Evolutionary conservation across 2,329 filamentous ascomycete genomes (phyloP).

Genomic region (Fusarium longipes): DNA sequence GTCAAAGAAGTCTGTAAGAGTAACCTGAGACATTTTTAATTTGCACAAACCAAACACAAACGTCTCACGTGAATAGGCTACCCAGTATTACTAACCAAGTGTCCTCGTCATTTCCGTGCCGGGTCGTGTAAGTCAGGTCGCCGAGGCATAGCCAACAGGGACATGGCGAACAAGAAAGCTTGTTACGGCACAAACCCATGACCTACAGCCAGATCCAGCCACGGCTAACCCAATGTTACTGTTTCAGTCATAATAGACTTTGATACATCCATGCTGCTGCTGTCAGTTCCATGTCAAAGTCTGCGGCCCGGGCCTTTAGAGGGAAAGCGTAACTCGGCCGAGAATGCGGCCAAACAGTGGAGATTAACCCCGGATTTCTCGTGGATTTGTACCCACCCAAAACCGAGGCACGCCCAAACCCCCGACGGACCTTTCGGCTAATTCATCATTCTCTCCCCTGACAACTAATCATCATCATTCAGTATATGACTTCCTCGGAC

Average conservation of each 20-base stretch:
- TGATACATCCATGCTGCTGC: not conserved
- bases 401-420: slow-evolving; percentile 36
- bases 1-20: not conserved
- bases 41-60: not conserved
- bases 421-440: not conserved
- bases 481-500: not conserved
- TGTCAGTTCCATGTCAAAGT: not conserved
- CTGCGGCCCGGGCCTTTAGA: slow-evolving; percentile 10
- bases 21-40: not conserved
- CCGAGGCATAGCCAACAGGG: slow-evolving; percentile 3
- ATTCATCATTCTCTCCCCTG: not conserved
- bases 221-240: not conserved
- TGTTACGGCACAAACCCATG: not conserved
- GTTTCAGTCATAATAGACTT: not conserved
- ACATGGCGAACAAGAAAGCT: not conserved
- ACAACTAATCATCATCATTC: not conserved
- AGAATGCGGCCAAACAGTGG: slow-evolving; percentile 19
- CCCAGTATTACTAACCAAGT: not conserved
- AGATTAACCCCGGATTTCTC: slow-evolving; percentile 28
- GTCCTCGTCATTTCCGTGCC: not conserved
- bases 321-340: slow-evolving; percentile 37
- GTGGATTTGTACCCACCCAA: slow-evolving; percentile 18
- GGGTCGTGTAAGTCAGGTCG: not conserved
- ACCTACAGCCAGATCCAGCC: not conserved
- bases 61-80: not conserved